phyloP scores from a whole-genome alignment of 257 asterid species.

The Fraxinus pennsylvanica region DNA sequence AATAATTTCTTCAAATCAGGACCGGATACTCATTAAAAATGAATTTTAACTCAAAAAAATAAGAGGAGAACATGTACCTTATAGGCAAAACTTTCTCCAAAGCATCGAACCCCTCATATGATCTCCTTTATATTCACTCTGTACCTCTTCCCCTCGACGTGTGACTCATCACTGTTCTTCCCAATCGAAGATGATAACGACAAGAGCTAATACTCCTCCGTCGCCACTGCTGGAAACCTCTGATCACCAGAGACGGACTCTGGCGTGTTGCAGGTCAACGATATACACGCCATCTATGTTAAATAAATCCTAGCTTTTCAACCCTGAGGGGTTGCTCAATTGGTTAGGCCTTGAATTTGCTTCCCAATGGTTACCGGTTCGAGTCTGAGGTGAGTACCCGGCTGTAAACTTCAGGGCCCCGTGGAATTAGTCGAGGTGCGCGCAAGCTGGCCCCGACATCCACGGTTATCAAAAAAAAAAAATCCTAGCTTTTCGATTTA shows the following conservation, averaged over 20 bases:
- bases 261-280: conserved; percentile 14
- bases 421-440: no score
- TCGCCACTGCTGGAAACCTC: background rate
- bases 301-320: conserved; percentile 30
- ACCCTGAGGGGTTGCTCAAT: no score
- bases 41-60: conserved; percentile 21
- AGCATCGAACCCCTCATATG: background rate
- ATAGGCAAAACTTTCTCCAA: background rate
- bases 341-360: no score
- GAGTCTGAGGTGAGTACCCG: no score
- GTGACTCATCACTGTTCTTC: conserved; percentile 23
- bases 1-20: background rate
- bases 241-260: conserved; percentile 18
- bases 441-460: no score
- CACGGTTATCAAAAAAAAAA: no score
- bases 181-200: conserved; percentile 37
- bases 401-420: no score
- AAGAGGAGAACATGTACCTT: background rate
- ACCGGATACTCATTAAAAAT: background rate
- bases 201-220: background rate
- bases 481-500: conserved; percentile 34
- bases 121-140: conserved; percentile 39
- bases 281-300: conserved; percentile 17
- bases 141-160: conserved; percentile 43
- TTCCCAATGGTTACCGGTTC: no score